Conservation (phyloP, 2,329 filamentous ascomycete genomes). For the Fusarium guadeloupense region DNA sequence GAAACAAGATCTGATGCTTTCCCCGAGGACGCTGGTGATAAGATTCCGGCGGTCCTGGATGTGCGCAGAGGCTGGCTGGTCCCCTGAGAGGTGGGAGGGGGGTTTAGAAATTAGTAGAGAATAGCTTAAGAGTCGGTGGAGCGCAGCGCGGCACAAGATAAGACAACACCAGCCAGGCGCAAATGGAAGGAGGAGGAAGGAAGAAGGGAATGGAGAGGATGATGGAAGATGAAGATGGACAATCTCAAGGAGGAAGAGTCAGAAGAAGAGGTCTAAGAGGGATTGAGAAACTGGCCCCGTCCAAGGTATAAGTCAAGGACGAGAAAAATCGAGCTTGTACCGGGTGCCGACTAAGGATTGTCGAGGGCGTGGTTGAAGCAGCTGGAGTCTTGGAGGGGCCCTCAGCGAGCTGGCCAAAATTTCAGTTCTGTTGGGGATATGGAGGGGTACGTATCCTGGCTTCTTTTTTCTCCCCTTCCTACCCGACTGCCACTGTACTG, state of each 20-base stretch:
- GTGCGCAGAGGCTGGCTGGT: slow-evolving; percentile 43
- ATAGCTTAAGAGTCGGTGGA: slow-evolving; percentile 41
- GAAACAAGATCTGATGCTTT: slow-evolving; percentile 39
- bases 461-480: slow-evolving; percentile 25
- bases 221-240: slow-evolving; percentile 40
- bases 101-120: slow-evolving; percentile 43
- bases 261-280: slow-evolving; percentile 40
- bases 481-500: slow-evolving; percentile 1
- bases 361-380: slow-evolving; percentile 39
- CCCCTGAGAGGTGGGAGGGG: slow-evolving; percentile 41
- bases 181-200: slow-evolving; percentile 33
- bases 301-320: slow-evolving; percentile 45
- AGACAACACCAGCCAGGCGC: slow-evolving; percentile 44
- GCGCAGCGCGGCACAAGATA: slow-evolving; percentile 39
- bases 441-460: slow-evolving; percentile 44
- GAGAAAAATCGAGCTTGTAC: slow-evolving; percentile 42
- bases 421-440: slow-evolving; percentile 57
- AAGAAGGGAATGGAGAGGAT: slow-evolving; percentile 29
- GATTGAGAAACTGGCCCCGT: slow-evolving; percentile 38
- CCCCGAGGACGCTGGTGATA: slow-evolving; percentile 42
- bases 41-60: slow-evolving; percentile 40
- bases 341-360: slow-evolving; percentile 31
- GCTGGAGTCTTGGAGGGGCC: slow-evolving; percentile 41
- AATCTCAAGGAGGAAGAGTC: slow-evolving; percentile 41
- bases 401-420: slow-evolving; percentile 44